Conservation (phyloP, 331 rosid species). For the Rhamnella rubrinervis region DNA sequence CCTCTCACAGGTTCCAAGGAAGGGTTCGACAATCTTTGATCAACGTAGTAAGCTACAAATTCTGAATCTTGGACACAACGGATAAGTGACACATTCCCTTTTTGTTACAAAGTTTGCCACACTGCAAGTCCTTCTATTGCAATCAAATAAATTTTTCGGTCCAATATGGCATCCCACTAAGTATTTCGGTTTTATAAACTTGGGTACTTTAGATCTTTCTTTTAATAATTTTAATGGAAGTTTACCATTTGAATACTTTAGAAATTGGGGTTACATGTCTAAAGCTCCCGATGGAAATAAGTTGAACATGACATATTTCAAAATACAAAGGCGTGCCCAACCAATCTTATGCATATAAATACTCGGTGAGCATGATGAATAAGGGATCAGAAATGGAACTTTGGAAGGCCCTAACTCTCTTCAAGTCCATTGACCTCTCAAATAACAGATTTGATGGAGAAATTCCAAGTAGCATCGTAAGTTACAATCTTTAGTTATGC, state of each 20-base stretch:
- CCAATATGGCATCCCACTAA: too few relatives aligned
- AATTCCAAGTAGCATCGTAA: neutral
- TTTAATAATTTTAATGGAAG: too few relatives aligned
- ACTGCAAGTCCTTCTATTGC: neutral
- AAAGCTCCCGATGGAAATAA: neutral
- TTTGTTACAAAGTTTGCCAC: neutral
- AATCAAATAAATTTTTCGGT: neutral
- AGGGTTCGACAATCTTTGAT: neutral
- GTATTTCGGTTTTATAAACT: too few relatives aligned
- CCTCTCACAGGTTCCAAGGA: neutral
- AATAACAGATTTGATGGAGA: slow-evolving; percentile 3
- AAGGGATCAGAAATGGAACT: neutral
- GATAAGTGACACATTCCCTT: neutral
- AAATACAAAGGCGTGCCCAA: neutral
- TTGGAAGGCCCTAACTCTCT: neutral
- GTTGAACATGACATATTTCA: neutral
- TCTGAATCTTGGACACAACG: neutral
- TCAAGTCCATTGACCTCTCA: neutral
- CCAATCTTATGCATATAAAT: neutral
- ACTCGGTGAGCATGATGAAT: neutral
- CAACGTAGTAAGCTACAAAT: neutral
- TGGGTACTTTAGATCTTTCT: too few relatives aligned
- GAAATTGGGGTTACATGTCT: too few relatives aligned
- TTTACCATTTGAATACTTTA: too few relatives aligned
- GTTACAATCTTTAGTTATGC: neutral